Conservation (phyloP, 495 filamentous ascomycete genomes). For the Talaromyces proteolyticus region DNA sequence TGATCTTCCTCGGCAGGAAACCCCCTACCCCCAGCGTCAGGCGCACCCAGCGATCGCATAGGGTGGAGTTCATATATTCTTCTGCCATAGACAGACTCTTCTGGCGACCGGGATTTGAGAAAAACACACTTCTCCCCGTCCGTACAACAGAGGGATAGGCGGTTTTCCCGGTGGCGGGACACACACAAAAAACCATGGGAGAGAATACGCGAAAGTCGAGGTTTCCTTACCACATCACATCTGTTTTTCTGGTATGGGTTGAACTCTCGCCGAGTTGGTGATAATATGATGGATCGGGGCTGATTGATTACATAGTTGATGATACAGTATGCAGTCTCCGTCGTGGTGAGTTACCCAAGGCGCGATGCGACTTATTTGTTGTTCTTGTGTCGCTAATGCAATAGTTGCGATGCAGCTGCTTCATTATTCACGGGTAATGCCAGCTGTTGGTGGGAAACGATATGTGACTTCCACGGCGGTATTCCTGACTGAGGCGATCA, state of each 20-base stretch:
- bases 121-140: too few relatives aligned
- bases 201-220: not conserved
- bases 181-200: not conserved
- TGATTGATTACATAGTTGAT: slow-evolving; percentile 21
- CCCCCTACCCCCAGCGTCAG: not conserved
- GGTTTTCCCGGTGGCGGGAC: not conserved
- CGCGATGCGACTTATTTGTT: not conserved
- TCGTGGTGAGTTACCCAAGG: slow-evolving; percentile 27
- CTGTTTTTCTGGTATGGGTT: not conserved
- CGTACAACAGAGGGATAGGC: not conserved
- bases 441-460: slow-evolving; percentile 68
- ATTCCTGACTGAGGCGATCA: slow-evolving; percentile 88
- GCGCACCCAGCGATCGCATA: too few relatives aligned
- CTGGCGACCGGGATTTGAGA: too few relatives aligned
- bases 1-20: not conserved
- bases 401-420: slow-evolving; percentile 50
- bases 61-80: too few relatives aligned
- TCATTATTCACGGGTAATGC: slow-evolving; percentile 94
- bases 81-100: not conserved
- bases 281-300: not conserved
- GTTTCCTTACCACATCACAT: not conserved
- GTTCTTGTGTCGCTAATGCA: not conserved
- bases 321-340: slow-evolving; percentile 32
- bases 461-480: slow-evolving; percentile 94
- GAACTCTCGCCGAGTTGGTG: not conserved